Evolutionary conservation across 352 stramenopile species (phyloP), one percentile per base, ranked within the genome.

Genomic region (Globisporangium echinulatum): DNA sequence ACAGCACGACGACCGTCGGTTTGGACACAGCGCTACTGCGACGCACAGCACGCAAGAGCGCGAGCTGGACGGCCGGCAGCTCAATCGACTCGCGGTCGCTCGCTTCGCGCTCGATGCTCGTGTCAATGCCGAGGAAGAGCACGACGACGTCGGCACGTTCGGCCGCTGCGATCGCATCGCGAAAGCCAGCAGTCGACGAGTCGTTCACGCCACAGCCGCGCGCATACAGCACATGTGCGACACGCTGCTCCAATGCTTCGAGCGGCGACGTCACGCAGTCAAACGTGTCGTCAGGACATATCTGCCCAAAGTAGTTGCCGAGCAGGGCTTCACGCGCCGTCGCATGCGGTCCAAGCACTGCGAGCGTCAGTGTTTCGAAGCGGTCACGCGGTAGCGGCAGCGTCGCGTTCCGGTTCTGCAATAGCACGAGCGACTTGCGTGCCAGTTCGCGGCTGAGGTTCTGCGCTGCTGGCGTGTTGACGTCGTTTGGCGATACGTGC

Each of bases 371-470:
- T 59, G 68, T 17, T 33, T 40, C 7, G 51, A 14, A 2, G 14
- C 50, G 17, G 19, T 38, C 49, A 79, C 80, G 17, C 17, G 11
- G 8, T 15, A 97, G 55, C 4, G 92, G 92, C 19, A 98, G 72
- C 5, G 79, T 66, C 5, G 75, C 62, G 7, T 75, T 67, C 5
- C 79, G 61, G 69, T 99, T 98, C 69, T 98, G 94, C 11, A 98
- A 72, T 13, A 99, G 69, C 17, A 98, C 87, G n/a, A 98, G 77
- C 44, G 80, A 96, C 66, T 97, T 88, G 17, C 72, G 68, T n/a
- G 85, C 81, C 33, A 90, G 72, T 3, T 93, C 70, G 5, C 92
- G 59, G 53, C 87, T 89, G 25, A 97, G 57, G 39, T 72, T 48
- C 39, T 82, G 78, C 42, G 90, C 75, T 49, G 59, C 68, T 0